Evolutionary conservation across 2,329 filamentous ascomycete species (phyloP).

Genomic region (Dendryphion nanum): DNA sequence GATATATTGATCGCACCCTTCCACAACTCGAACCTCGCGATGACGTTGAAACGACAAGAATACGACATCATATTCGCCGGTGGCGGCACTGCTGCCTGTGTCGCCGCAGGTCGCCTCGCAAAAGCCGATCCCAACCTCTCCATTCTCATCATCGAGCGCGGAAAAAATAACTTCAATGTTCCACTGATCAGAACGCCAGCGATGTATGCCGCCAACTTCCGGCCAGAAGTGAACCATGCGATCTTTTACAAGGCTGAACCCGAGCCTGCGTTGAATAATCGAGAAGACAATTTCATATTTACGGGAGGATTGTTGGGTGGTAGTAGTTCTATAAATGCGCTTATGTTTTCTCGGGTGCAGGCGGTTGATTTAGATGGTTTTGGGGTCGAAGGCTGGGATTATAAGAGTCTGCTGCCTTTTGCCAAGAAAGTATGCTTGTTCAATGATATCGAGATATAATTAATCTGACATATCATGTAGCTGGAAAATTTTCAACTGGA

Average conservation of each 20-base stretch:
- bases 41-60: no score
- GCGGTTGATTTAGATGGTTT: conserved; percentile 49
- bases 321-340: conserved; percentile 39
- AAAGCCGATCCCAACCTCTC: conserved; percentile 48
- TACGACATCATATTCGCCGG: conserved; percentile 6
- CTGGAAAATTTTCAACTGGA: conserved; percentile 52
- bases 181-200: conserved; percentile 49
- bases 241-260: conserved; percentile 50
- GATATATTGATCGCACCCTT: no score
- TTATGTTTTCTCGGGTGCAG: conserved; percentile 40
- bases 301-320: conserved; percentile 56
- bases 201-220: conserved; percentile 46
- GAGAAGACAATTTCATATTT: conserved; percentile 38
- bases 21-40: no score
- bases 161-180: conserved; percentile 49
- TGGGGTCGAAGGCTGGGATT: conserved; percentile 49
- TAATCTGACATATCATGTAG: conserved; percentile 16
- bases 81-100: conserved; percentile 46
- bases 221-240: conserved; percentile 46
- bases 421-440: conserved; percentile 45
- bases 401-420: conserved; percentile 49
- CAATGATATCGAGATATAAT: no score
- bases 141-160: conserved; percentile 52
- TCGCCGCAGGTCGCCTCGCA: conserved; percentile 47
- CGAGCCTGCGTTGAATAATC: conserved; percentile 43